Percentiles rank a stretch among this genome's conserved stretches.
These are phyloP conservation scores for Fraxinus baroniana DNA, from an alignment of 305 asterid genomes.

Conservation along the genomic window DNA sequence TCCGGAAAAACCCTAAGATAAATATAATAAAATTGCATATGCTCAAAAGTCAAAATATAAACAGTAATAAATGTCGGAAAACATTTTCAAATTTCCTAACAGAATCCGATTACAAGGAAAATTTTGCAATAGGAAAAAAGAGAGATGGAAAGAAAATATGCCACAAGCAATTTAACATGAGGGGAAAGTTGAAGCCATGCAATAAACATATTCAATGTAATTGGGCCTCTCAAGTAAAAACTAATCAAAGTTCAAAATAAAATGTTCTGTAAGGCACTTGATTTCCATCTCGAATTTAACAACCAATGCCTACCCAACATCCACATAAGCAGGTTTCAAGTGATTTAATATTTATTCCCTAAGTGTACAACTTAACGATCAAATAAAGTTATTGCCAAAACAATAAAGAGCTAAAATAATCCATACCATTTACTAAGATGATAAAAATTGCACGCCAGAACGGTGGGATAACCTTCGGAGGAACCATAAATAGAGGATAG, in stretches of 20 bases:
- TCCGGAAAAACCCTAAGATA: neutral
- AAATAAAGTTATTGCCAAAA: neutral
- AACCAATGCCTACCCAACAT: neutral
- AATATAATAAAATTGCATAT: neutral
- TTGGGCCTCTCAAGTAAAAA: neutral
- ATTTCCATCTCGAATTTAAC: neutral
- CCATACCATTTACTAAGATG: slow-evolving; percentile 72
- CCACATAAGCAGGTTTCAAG: slow-evolving; percentile 10
- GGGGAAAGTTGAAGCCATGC: neutral
- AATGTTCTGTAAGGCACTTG: neutral
- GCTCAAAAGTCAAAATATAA: neutral
- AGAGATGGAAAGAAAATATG: neutral
- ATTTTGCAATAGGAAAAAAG: neutral
- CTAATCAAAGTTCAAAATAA: neutral
- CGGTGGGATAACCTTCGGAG: slow-evolving; percentile 80
- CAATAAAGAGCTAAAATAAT: slow-evolving; percentile 7
- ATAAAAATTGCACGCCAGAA: slow-evolving; percentile 86
- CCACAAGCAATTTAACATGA: neutral
- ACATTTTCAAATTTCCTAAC: neutral
- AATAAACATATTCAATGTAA: neutral
- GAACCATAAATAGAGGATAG: slow-evolving; percentile 76
- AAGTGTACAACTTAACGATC: neutral
- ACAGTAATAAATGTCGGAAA: neutral
- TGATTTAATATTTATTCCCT: neutral
- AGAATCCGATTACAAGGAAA: neutral